Percentiles rank a stretch among this genome's conserved stretches.
These are phyloP conservation scores for Gentiana dahurica DNA, from an alignment of 257 asterid genomes.

Conservation along the genomic window DNA sequence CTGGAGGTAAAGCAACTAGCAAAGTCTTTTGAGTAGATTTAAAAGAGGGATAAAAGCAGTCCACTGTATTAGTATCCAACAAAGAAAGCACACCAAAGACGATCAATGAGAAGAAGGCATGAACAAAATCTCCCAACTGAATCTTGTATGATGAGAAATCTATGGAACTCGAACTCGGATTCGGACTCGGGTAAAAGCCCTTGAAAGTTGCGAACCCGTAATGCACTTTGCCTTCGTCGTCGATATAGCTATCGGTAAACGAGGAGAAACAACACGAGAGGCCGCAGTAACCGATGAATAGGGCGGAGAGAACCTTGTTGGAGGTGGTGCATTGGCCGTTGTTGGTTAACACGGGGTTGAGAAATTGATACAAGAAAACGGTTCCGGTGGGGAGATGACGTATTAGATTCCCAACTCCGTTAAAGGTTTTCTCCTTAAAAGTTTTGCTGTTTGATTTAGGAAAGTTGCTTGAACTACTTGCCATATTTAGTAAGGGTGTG, in stretches of 20 bases:
- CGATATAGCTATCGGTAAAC: constrained; percentile 70
- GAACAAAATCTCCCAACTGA: background rate
- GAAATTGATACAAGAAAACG: constrained; percentile 64
- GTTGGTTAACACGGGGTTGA: constrained; percentile 73
- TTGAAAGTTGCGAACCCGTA: constrained; percentile 58
- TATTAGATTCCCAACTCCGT: constrained; percentile 57
- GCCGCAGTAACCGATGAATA: constrained; percentile 33
- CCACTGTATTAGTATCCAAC: constrained; percentile 53
- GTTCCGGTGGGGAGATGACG: constrained; percentile 78
- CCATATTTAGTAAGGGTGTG: background rate
- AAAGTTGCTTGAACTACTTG: background rate
- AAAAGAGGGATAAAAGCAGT: constrained; percentile 59
- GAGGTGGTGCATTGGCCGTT: constrained; percentile 47
- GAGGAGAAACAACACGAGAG: constrained; percentile 58
- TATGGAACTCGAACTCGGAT: background rate
- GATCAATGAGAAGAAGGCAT: background rate
- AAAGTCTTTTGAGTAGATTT: constrained; percentile 36
- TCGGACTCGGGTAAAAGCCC: constrained; percentile 61
- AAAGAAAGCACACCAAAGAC: background rate
- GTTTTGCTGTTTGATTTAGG: background rate
- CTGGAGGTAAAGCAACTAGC: constrained; percentile 60
- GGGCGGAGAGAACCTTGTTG: constrained; percentile 41
- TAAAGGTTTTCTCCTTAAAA: constrained; percentile 22
- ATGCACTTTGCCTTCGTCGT: constrained; percentile 33
- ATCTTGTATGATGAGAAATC: background rate